Evolutionary conservation across 1,284 basidiomycete species (phyloP), one percentile per base, ranked within the genome.

Genomic region (Leccinum griseonigrum): DNA sequence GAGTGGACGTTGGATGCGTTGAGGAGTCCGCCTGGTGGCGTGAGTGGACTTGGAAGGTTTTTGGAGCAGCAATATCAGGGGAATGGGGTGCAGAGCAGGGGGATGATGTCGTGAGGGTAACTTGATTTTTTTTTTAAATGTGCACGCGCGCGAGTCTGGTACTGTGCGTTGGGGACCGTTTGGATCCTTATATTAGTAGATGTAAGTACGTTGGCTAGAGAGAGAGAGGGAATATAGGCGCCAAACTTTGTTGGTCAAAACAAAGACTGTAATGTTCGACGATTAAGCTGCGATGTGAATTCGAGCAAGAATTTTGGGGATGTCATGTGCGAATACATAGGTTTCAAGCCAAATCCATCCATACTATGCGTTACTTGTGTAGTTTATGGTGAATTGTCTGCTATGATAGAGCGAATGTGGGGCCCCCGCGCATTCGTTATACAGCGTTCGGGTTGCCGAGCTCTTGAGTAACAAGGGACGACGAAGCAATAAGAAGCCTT

Each of bases 1-100:
- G 83, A 85, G 66, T 91, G 89, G 88, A 73, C 74, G 62, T 66
- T 82, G 60, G 81, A 81, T 61, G 72, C 72, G 10, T 60, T 75
- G 1, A 50, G 48, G 13, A 66, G 62, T 40, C 71, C 72, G 9
- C 63, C 68, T 43, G 63, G 53, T 7, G 58, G 59, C 3, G 56
- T 54, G 18, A 54, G 64, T 9, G 64, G 56, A 4, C 69, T 65
- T 26, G 60, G 56, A 0, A 29, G 64, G 5, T 64, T 74, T 57
- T 58, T 64, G 32, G 71, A 73, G 50, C 67, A 70, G 40, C 73
- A 72, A 22, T 52, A 52, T 52, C 50, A 52, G 16, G 50, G 50
- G 50, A 52, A 4, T 14, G 48, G 48, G 2, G 22, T 28, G 26
- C 48, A 28, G 48, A 50, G 26, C 22, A 50, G 18, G 46, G 50